Base-by-base conservation (phyloP, 139 green algal species). In the Desmodesmus armatus region DNA sequence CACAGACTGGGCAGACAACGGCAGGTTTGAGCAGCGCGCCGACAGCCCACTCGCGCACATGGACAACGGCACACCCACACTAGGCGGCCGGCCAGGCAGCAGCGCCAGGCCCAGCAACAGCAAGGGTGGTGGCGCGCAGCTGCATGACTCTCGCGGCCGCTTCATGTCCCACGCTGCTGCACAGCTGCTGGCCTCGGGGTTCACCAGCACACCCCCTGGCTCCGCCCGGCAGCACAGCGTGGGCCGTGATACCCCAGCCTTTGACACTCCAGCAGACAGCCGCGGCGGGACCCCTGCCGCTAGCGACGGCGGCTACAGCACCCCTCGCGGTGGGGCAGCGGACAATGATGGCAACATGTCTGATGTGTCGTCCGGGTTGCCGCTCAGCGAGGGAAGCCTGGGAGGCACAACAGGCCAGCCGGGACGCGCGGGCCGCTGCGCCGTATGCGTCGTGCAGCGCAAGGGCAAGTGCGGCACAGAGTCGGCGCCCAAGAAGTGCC, bases 401-500 rank as follows among this genome's bases (percentile, higher is more conserved):
- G 78, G 78, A 0, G 85, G 67, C 11, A 82, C 78, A 6, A 81
- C 85, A 43, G 69, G 78, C 5, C 67, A 75, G 78, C 58, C 70
- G 21, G 71, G 67, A 7, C 41, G 85, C 13, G 49, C 84, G n/a
- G 85, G 84, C 33, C 89, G 91, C 33, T 95, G 92, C 78, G 84
- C 87, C 5, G 91, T 95, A 60, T 95, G 92, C 73, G 87, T 93
- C 15, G 79, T 92, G 4, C 90, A 93, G 81, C 89, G 90, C 70
- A 94, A 94, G 80, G 92, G 92, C 65, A 92, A 91, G 71, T 95
- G 92, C 72, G 92, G 92, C 49, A 95, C 90, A 19, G 80, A 90
- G 43, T 89, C 82, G 0, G 92, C 92, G 7, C 90, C 90, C 5
- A 83, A 82, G 51, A 91, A 91, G 78, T 95, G 92, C 87, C 85